Conservation (phyloP, 225 moss, liverwort and hornwort genomes). For the Asterella californica region DNA sequence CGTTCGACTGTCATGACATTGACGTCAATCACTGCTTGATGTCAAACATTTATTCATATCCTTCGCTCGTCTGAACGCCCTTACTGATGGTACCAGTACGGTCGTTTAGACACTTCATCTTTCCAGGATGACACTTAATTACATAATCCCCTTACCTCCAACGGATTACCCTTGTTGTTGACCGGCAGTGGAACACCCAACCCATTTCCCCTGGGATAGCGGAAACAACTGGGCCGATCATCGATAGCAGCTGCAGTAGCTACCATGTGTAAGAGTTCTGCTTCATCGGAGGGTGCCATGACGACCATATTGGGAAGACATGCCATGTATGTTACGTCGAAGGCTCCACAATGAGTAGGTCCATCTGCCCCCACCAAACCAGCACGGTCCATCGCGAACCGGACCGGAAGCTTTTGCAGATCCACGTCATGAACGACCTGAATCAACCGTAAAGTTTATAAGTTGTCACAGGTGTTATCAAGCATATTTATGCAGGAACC, state of each 20-base stretch:
- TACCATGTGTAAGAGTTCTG: conserved; percentile 45
- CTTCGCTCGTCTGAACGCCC: too few species aligned
- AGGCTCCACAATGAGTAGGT: conserved; percentile 46
- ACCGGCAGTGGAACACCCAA: conserved; percentile 32
- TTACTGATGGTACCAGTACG: too few species aligned
- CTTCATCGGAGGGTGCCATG: conserved; percentile 46
- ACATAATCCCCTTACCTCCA: conserved; percentile 21
- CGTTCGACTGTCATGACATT: too few species aligned
- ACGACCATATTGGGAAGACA: conserved; percentile 52
- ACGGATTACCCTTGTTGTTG: conserved; percentile 30
- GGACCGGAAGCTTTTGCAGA: conserved; percentile 43
- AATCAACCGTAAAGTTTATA: background rate
- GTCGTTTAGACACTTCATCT: background rate
- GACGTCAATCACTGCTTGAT: too few species aligned
- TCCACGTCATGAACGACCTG: conserved; percentile 49
- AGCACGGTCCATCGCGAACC: conserved; percentile 47
- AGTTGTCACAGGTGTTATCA: background rate
- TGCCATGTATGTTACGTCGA: conserved; percentile 49
- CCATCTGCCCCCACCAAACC: conserved; percentile 46
- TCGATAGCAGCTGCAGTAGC: conserved; percentile 39
- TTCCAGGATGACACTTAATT: background rate
- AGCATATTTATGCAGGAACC: background rate
- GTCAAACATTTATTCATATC: too few species aligned
- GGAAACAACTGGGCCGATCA: conserved; percentile 46
- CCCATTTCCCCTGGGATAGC: conserved; percentile 41